Percentiles rank a stretch among this genome's conserved stretches.
These are phyloP conservation scores for Marsdenia floribunda DNA, from an alignment of 257 asterid genomes.

Conservation along the genomic window DNA sequence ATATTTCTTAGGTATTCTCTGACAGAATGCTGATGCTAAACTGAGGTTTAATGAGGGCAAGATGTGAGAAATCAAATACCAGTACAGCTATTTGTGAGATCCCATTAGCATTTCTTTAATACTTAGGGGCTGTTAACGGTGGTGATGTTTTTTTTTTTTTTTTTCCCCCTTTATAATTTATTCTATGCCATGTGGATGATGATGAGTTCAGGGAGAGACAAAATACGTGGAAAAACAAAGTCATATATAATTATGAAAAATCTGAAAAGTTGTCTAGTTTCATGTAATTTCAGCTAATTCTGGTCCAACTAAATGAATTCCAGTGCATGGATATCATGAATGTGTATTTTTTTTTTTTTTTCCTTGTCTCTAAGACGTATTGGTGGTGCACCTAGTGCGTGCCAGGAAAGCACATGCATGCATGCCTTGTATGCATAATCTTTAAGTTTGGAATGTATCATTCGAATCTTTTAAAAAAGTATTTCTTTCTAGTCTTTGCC, in stretches of 20 bases:
- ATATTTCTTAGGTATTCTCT: neutral
- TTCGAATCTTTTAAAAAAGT: too few species aligned
- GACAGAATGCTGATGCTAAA: constrained; percentile 4
- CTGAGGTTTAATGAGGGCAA: neutral
- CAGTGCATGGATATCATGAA: neutral
- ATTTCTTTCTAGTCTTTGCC: too few species aligned
- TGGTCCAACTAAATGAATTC: neutral
- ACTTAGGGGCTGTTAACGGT: neutral
- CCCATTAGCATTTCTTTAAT: neutral
- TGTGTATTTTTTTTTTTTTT: neutral
- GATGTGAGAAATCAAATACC: neutral
- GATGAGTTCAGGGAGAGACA: constrained; percentile 2
- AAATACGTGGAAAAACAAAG: neutral
- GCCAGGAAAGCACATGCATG: neutral
- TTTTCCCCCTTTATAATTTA: neutral
- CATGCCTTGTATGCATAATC: neutral
- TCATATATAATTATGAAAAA: neutral
- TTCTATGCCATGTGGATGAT: neutral
- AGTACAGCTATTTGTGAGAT: neutral
- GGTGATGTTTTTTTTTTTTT: too few species aligned
- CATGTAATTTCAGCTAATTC: neutral
- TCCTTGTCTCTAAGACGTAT: neutral
- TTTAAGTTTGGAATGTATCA: neutral
- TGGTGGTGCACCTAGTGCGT: neutral
- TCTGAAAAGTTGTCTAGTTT: neutral